Percentiles rank a stretch among this genome's conserved stretches.
phyloP scores from a whole-genome alignment of 768 basidiomycete genomes.

The Leucosporidium yakuticum region DNA sequence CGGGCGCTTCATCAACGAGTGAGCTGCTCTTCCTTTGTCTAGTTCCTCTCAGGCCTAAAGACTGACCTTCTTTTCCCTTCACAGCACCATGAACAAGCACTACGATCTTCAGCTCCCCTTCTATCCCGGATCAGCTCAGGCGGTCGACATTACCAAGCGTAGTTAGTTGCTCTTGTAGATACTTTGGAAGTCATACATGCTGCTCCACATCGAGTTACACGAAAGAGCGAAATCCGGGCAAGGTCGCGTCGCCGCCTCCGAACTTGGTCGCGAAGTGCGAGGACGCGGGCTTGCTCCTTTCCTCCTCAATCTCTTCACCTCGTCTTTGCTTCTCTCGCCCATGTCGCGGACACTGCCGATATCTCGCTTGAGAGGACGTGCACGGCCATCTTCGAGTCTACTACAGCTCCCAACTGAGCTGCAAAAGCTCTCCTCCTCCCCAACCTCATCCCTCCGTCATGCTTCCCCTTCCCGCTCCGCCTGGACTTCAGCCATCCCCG shows the following conservation, averaged over 20 bases:
- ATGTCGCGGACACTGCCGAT: no score
- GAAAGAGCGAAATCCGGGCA: neutral
- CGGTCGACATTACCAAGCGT: conserved; percentile 62
- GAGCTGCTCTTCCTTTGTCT: no score
- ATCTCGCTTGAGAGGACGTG: neutral
- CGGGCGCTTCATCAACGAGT: conserved; percentile 66
- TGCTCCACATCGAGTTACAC: neutral
- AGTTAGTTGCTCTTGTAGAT: neutral
- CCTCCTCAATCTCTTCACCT: neutral
- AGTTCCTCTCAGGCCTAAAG: no score
- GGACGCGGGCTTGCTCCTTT: neutral
- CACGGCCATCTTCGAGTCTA: neutral
- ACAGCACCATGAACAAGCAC: conserved; percentile 55
- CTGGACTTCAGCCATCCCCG: neutral
- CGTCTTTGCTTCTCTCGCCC: neutral
- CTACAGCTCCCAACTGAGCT: neutral
- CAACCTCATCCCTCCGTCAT: neutral
- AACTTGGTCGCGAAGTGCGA: neutral
- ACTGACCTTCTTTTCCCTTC: no score
- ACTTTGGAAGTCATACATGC: neutral
- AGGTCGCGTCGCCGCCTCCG: neutral
- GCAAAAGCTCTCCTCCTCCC: neutral
- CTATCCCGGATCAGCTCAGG: conserved; percentile 68
- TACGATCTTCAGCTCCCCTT: conserved; percentile 71
- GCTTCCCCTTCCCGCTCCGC: neutral